These are phyloP conservation scores for Xylaria grammica DNA, from an alignment of 495 filamentous ascomycete genomes.

Conservation along the genomic window DNA sequence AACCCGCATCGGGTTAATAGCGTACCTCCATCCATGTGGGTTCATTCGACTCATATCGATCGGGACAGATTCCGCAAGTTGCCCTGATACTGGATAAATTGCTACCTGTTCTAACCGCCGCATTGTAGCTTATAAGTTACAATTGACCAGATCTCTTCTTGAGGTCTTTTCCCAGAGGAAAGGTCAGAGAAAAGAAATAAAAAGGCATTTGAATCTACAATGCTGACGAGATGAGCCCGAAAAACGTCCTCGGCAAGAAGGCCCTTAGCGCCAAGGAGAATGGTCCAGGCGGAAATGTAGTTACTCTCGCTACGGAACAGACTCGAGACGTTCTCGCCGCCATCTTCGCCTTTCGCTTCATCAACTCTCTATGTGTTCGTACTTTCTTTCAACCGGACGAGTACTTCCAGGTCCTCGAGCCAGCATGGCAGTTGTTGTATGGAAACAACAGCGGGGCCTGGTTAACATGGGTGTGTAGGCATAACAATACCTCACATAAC, in stretches of 20 bases:
- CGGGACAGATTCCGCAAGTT: constrained; percentile 17
- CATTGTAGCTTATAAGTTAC: neutral
- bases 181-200: constrained; percentile 21
- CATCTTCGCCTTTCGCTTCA: constrained; percentile 76
- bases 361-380: constrained; percentile 80
- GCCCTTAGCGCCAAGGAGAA: constrained; percentile 16
- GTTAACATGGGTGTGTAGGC: constrained; percentile 86
- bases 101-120: constrained; percentile 3
- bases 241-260: constrained; percentile 22
- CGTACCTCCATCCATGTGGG: too few species aligned
- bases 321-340: constrained; percentile 60
- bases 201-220: neutral
- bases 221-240: constrained; percentile 31
- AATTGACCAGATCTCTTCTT: neutral
- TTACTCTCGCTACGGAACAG: constrained; percentile 33
- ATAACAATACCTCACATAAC: constrained; percentile 3
- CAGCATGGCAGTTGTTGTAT: constrained; percentile 90
- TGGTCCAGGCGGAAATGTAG: constrained; percentile 16
- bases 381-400: constrained; percentile 99
- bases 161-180: neutral
- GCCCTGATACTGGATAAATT: constrained; percentile 19
- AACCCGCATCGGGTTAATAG: too few species aligned
- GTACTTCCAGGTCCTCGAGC: constrained; percentile 95
- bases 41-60: too few species aligned
- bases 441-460: constrained; percentile 78